Conservation (phyloP, 73 alveolate species). For the Stentor roeselii region DNA sequence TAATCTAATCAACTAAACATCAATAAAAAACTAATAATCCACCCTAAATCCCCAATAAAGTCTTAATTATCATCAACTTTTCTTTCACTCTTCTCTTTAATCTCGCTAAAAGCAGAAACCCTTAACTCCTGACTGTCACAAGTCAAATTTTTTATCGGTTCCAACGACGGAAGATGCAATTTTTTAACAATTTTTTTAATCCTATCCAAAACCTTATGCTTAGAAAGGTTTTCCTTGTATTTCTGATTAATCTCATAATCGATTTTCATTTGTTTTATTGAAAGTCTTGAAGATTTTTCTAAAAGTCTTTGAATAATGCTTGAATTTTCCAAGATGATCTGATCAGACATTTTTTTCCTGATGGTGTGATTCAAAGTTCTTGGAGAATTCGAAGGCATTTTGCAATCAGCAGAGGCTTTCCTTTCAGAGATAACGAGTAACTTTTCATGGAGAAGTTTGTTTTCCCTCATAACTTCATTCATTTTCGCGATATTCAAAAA, state of each 20-base stretch:
- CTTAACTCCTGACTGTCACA: too few relatives aligned
- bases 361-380: neutral
- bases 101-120: too few relatives aligned
- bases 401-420: too few relatives aligned
- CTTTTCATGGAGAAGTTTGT: neutral
- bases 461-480: neutral
- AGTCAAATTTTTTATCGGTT: too few relatives aligned
- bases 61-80: too few relatives aligned
- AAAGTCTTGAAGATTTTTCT: conserved; percentile 9
- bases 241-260: neutral
- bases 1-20: too few relatives aligned
- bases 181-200: neutral
- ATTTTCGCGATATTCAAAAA: neutral
- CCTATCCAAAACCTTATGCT: neutral
- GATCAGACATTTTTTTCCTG: neutral
- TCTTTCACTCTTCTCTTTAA: too few relatives aligned
- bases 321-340: neutral
- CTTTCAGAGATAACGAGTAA: neutral
- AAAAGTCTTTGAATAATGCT: neutral
- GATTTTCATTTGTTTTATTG: neutral
- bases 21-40: too few relatives aligned
- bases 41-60: too few relatives aligned
- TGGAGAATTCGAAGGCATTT: neutral
- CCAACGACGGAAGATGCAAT: neutral
- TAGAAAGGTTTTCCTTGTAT: conserved; percentile 11